Base-by-base conservation (phyloP, 495 filamentous ascomycete species). In the Chaetomium tenue region DNA sequence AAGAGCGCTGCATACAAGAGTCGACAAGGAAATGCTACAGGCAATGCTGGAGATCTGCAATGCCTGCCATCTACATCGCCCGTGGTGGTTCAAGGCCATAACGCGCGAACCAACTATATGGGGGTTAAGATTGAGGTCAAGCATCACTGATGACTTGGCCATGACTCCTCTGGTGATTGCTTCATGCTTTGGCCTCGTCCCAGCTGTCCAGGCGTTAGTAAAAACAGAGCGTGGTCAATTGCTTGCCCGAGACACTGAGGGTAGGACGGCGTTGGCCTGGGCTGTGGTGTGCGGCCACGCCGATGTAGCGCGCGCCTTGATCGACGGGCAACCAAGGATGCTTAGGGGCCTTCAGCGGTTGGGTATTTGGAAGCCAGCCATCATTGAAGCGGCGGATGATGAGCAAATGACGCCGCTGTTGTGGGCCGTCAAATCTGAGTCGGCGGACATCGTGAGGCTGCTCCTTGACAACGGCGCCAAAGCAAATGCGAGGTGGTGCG, bases 191-290 rank as follows among this genome's bases (percentile, higher is more conserved):
- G 51, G 61, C 2, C 23, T 63, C 26, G 39, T n/a, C 9, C 50
- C 50, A 7, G 39, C 25, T 22, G 61, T 56, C 13, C 23, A 63
- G 22, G 8, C 16, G 0, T 18, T 63, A 3, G 1, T 63, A 12
- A 48, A 44, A 28, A 30, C 23, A 5, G 25, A n/a, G 16, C 8
- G 37, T 16, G 39, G 39, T 16, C 25, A 37, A n/a, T 15, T 56
- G 20, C 28, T 22, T 3, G 39, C 37, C 18, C 11, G 18, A 7
- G 61, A 63, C 37, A 16, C 3, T 12, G 5, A 16, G 6, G 61
- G n/a, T 7, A 42, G 39, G 13, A 55, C 61, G 3, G 61, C 61
- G 6, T 23, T 56, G 22, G 25, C 23, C 18, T 63, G 51, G 61
- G 61, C 61, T 23, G 61, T 39, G 11, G 40, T 8, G 4, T 48